Conservation (phyloP, 345 rosid genomes). For the Aurinia saxatilis region DNA sequence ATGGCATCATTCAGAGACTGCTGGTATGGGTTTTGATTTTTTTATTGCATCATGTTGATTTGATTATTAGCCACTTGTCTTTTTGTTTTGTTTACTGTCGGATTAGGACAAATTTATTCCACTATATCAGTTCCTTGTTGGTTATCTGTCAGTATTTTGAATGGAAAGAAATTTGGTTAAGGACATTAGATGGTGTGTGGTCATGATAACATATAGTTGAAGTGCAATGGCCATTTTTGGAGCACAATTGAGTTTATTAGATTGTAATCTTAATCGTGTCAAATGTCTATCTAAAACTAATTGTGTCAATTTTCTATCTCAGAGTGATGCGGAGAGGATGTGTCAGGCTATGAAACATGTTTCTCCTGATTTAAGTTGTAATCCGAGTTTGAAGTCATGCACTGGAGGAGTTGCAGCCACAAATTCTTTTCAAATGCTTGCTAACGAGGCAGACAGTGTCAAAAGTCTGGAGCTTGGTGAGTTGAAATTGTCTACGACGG, state of each 20-base stretch:
- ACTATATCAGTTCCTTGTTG: constrained; percentile 3
- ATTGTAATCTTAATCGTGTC: neutral
- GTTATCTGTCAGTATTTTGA: neutral
- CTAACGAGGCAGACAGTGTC: constrained; percentile 32
- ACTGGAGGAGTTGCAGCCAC: constrained; percentile 38
- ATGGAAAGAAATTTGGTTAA: neutral
- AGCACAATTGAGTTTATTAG: neutral
- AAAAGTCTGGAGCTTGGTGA: constrained; percentile 28
- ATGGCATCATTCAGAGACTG: constrained; percentile 55
- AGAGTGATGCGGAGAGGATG: constrained; percentile 71
- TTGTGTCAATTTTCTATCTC: constrained; percentile 15
- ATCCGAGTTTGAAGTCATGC: constrained; percentile 35
- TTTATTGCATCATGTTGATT: neutral
- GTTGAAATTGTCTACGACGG: constrained; percentile 33
- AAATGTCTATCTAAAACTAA: neutral
- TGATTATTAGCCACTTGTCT: neutral
- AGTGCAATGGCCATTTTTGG: constrained; percentile 9
- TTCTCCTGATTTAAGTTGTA: constrained; percentile 34
- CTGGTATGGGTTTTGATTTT: constrained; percentile 46
- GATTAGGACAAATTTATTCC: neutral
- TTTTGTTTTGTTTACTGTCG: neutral
- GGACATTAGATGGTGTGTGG: neutral
- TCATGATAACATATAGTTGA: constrained; percentile 1
- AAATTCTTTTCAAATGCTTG: constrained; percentile 50
- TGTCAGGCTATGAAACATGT: constrained; percentile 40